Base-by-base conservation (phyloP, 352 stramenopile genomes). In the Phytopythium kandeliae region DNA sequence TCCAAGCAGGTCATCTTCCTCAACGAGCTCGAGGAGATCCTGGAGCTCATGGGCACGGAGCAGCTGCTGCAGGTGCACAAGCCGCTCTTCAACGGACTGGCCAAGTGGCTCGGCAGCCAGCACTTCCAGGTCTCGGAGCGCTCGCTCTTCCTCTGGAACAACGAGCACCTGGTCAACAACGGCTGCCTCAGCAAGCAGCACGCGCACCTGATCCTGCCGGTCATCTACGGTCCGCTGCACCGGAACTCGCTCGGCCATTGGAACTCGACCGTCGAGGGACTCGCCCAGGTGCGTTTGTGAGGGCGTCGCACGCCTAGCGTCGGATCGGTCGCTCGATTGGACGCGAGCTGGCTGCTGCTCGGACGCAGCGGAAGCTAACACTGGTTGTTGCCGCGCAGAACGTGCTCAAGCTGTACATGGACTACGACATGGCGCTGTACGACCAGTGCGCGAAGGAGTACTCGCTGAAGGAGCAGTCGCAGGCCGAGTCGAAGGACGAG, bases 71-170 rank as follows among this genome's bases (percentile, higher is more conserved):
- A 95, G 48, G 65, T 96, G 22, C 77, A 90, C 56, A 82, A 91
- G 43, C 64, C 68, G 25, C 71, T 97, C 2, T 96, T 93, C 53
- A 69, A 76, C 19, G 71, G 86, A 13, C 55, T 97, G 40, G 70
- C 84, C 36, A 84, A 90, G 53, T 98, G 89, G 71, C 71, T 99
- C 1, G 89, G 93, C 48, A 97, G 78, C 26, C 87, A 97, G 64
- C 95, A 98, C 63, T 99, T 98, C 59, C 96, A 98, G 71, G 80
- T 94, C 4, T 96, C 96, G 33, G 96, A 99, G 70, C 88, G 97
- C 16, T 92, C 96, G 17, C 75, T 99, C 5, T 99, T 98, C 64
- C 77, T 99, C 19, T 99, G 97, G 97, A 99, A 99, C 71, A 99
- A 98, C 58, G 95, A 98, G 57, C 94, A 98, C 57, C 81, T 99